These are phyloP conservation scores for Corrigiola litoralis DNA, from an alignment of 179 eudicot genomes.

Conservation along the genomic window DNA sequence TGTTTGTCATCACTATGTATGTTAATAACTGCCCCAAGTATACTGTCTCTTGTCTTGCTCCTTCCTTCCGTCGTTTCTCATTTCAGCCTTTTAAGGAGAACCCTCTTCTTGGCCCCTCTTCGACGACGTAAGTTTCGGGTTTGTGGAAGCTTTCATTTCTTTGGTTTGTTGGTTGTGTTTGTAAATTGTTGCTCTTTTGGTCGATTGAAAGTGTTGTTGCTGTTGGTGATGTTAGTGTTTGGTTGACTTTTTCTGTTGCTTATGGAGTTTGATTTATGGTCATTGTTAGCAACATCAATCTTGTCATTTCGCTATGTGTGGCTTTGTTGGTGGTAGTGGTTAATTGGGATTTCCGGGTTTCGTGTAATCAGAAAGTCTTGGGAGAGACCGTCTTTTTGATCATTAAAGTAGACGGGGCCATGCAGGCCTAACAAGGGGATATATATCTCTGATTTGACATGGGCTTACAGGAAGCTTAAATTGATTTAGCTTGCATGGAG, in stretches of 20 bases:
- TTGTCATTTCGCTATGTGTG: too few species aligned
- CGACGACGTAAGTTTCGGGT: slow-evolving; percentile 53
- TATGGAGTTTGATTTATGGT: not conserved
- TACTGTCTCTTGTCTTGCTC: slow-evolving; percentile 52
- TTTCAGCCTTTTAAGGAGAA: slow-evolving; percentile 88
- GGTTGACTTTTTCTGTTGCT: not conserved
- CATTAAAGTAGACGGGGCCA: too few species aligned
- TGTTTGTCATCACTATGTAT: slow-evolving; percentile 67
- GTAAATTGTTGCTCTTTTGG: not conserved
- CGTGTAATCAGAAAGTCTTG: too few species aligned
- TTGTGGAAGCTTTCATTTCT: not conserved
- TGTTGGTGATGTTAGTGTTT: not conserved
- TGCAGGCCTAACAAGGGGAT: too few species aligned
- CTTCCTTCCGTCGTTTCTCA: slow-evolving; percentile 68
- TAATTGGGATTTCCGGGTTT: too few species aligned
- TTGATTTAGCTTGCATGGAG: too few species aligned
- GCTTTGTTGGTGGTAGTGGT: too few species aligned
- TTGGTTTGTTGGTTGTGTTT: not conserved
- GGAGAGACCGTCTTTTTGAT: too few species aligned
- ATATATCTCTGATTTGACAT: too few species aligned
- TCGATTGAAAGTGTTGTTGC: not conserved
- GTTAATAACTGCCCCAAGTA: slow-evolving; percentile 79
- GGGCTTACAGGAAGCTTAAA: too few species aligned
- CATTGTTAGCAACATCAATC: not conserved
- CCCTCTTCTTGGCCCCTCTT: slow-evolving; percentile 86